Base-by-base conservation (phyloP, 208 protist genomes). In the Wallacemonas rigidus region DNA sequence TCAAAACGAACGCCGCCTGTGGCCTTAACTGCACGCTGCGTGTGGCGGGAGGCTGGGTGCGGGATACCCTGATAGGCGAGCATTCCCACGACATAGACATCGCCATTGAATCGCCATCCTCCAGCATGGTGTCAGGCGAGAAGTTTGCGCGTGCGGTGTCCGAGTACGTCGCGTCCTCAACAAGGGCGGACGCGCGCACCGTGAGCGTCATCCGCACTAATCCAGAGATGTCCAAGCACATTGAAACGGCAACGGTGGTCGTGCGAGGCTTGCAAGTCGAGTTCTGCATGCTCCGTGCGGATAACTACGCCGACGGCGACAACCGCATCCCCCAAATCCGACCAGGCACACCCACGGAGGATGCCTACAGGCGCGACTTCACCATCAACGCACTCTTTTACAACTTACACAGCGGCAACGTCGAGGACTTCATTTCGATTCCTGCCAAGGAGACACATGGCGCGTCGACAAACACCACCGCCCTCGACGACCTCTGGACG, bases 361-460 rank as follows among this genome's bases (percentile, higher is more conserved):
- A 99, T 80, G 97, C 98, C 2, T 63, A 89, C 38, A 78, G 98
- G 15, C 86, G 99, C 38, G 99, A 99, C 83, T 98, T 99, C 71
- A 99, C 98, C n/a, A 96, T 99, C 44, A 99, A 99, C 83, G 77
- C 97, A 15, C 86, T 99, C 5, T 99, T 99, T 75, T 99, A 99
- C 72, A 99, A 99, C 78, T 83, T 99, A n/a, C 90, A 98, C 77
- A 97, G 80, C 8, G 79, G 81, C 35, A 73, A 75, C 36, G 87
- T 99, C 44, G 98, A 99, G 78, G 98, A 99, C 84, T 98, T 96
- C 63, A 65, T 65, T n/a, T 38, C 60, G 3, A n/a, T 65, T 41
- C 60, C 40, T 3, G 9, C 12, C 17, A n/a, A n/a, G 7, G 43
- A 35, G 4, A 3, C 39, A 17, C 7, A 43, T 14, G 57, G 57